Evolutionary conservation across 495 filamentous ascomycete species (phyloP).

Genomic region (Mytilinidion resinicola): DNA sequence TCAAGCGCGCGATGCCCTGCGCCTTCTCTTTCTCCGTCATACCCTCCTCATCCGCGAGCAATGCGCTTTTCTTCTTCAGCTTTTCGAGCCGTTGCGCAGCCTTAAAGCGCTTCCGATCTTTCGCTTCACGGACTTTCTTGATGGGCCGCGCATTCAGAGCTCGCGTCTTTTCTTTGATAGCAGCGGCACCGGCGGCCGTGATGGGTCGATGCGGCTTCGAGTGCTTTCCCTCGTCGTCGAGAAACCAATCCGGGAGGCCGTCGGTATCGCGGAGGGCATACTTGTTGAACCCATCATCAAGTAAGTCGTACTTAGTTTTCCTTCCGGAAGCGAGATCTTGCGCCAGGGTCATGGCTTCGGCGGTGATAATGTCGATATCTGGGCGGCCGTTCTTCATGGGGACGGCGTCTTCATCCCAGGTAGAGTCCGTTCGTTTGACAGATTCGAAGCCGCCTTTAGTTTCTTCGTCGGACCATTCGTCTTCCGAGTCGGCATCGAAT

Average conservation of each 20-base stretch:
- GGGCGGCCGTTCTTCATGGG: slow-evolving; percentile 40
- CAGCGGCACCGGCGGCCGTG: slow-evolving; percentile 77
- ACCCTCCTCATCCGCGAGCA: slow-evolving; percentile 79
- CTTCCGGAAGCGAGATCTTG: slow-evolving; percentile 84
- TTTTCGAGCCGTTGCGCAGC: slow-evolving; percentile 85
- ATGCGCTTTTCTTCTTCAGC: slow-evolving; percentile 85
- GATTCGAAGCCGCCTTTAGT: slow-evolving; percentile 39
- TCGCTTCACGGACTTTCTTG: slow-evolving; percentile 98
- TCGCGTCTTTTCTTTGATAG: slow-evolving; percentile 92
- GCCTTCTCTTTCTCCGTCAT: slow-evolving; percentile 95
- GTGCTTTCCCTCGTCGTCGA: slow-evolving; percentile 84
- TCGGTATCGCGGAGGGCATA: slow-evolving; percentile 84
- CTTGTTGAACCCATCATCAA: slow-evolving; percentile 92
- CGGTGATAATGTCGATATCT: slow-evolving; percentile 98
- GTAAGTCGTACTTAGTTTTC: slow-evolving; percentile 65
- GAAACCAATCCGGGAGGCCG: slow-evolving; percentile 95
- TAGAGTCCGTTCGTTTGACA: slow-evolving; percentile 54
- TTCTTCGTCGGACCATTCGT: slow-evolving; percentile 32
- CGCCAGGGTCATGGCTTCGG: slow-evolving; percentile 97
- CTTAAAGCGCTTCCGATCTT: slow-evolving; percentile 94
- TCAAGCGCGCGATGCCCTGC: slow-evolving; percentile 69
- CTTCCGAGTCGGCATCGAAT: slow-evolving; percentile 40
- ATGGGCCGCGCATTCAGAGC: slow-evolving; percentile 94
- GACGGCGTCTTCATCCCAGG: slow-evolving; percentile 63
- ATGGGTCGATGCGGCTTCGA: slow-evolving; percentile 80